phyloP scores from a whole-genome alignment of 176 grass and related monocot species.

The Carex myosuroides region DNA sequence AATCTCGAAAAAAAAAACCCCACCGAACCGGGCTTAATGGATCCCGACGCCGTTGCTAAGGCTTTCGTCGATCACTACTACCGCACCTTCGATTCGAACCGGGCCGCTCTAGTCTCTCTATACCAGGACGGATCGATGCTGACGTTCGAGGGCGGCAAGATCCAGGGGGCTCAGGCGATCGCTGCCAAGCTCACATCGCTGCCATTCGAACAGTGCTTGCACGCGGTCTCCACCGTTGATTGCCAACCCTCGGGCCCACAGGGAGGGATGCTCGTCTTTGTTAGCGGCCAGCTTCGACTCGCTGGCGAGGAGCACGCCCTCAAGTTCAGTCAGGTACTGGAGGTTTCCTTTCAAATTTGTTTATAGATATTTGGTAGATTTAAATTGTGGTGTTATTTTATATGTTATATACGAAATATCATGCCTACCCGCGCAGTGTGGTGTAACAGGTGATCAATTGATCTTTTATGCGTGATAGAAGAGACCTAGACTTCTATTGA shows the following conservation, averaged over 20 bases:
- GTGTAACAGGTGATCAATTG: not conserved
- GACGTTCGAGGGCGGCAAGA: constrained; percentile 62
- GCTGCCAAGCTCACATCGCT: constrained; percentile 52
- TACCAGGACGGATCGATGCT: constrained; percentile 91
- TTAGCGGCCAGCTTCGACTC: constrained; percentile 51
- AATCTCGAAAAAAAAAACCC: not conserved
- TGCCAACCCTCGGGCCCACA: constrained; percentile 71
- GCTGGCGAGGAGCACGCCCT: constrained; percentile 45
- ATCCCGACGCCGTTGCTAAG: constrained; percentile 64
- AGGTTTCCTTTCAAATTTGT: not conserved
- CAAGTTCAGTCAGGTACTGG: constrained; percentile 75
- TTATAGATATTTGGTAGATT: not conserved
- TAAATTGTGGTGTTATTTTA: not conserved
- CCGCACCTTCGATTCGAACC: constrained; percentile 70
- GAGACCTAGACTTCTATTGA: constrained; percentile 1
- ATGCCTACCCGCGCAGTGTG: not conserved
- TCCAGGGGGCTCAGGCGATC: constrained; percentile 41
- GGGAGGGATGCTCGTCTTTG: constrained; percentile 77
- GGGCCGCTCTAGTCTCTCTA: constrained; percentile 33
- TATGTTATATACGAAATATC: not conserved
- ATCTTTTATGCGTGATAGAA: not conserved
- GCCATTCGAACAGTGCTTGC: constrained; percentile 59
- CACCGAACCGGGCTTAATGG: constrained; percentile 32
- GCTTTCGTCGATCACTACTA: constrained; percentile 92
- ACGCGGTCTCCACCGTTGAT: constrained; percentile 64